These are phyloP conservation scores for Lipomyces chichibuensis DNA, from an alignment of 805 yeast genomes.

Conservation along the genomic window DNA sequence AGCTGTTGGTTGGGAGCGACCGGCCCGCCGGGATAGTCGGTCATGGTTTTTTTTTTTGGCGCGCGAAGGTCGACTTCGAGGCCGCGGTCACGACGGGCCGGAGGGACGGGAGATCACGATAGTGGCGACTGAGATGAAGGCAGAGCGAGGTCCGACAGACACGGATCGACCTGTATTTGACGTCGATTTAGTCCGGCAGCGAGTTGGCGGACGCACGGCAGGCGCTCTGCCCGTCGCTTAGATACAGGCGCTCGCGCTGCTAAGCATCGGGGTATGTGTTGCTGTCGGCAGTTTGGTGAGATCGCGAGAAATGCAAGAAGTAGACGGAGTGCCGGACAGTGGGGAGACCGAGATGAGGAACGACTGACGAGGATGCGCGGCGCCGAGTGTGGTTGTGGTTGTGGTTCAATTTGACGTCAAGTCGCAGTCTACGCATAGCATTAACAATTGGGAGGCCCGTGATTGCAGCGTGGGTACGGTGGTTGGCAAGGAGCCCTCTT, in stretches of 20 bases:
- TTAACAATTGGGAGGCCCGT: conserved; percentile 18
- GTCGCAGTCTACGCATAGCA: not conserved
- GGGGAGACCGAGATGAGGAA: not conserved
- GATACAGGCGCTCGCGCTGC: not conserved
- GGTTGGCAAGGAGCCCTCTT: conserved; percentile 12
- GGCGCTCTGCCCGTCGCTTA: not conserved
- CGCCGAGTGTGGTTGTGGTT: not conserved
- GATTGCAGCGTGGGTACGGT: conserved; percentile 29
- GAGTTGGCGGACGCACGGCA: not conserved
- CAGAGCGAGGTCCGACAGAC: not conserved
- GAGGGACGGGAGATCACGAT: conserved; percentile 1
- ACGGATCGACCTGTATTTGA: not conserved
- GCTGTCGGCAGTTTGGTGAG: not conserved
- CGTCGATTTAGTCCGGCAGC: not conserved
- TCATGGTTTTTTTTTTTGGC: conserved; percentile 5
- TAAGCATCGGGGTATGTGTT: not conserved
- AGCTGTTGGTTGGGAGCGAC: conserved; percentile 2
- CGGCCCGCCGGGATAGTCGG: conserved; percentile 24
- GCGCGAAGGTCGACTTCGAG: not conserved
- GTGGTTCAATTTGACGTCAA: not conserved
- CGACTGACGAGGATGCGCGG: not conserved
- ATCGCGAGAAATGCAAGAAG: not conserved
- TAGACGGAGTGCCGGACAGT: not conserved
- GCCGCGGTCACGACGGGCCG: conserved; percentile 12
- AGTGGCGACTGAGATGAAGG: not conserved